Conservation (phyloP, 768 basidiomycete species). For the Tulasnella sp. region DNA sequence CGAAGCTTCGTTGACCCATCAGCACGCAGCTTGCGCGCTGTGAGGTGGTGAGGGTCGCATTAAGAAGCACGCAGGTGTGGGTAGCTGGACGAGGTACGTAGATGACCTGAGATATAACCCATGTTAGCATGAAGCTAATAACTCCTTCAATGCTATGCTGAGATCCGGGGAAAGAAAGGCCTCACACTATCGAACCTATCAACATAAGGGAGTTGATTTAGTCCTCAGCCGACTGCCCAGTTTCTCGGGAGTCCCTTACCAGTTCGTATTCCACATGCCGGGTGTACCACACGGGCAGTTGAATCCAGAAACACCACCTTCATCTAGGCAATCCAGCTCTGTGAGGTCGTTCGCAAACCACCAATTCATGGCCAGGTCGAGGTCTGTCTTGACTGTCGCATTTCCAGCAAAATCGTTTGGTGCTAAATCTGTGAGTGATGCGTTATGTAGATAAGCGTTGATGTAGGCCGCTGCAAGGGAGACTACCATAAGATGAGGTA, state of each 20-base stretch:
- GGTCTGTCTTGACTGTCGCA: slow-evolving; percentile 1
- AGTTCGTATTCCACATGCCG: slow-evolving; percentile 18
- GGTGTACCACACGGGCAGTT: slow-evolving; percentile 16
- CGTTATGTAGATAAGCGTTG: not conserved
- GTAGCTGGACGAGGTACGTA: slow-evolving; percentile 8
- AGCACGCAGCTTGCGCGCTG: slow-evolving; percentile 4
- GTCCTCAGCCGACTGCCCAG: too few species aligned
- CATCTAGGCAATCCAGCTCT: slow-evolving; percentile 11
- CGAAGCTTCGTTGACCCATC: slow-evolving; percentile 7
- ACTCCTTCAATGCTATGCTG: too few species aligned
- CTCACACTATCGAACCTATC: not conserved
- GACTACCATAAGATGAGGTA: not conserved
- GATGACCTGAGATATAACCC: not conserved
- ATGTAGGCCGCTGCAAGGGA: slow-evolving; percentile 8
- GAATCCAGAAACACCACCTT: slow-evolving; percentile 2
- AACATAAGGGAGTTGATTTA: not conserved
- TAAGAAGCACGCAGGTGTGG: slow-evolving; percentile 14
- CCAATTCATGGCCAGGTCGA: slow-evolving; percentile 16
- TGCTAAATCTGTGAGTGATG: not conserved
- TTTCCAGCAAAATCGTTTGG: slow-evolving; percentile 4
- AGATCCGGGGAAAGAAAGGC: too few species aligned
- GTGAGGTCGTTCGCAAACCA: slow-evolving; percentile 17
- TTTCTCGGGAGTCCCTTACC: not conserved
- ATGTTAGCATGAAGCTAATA: not conserved
- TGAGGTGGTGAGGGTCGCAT: slow-evolving; percentile 3